Conservation (phyloP, 805 yeast species). For the Candida andamanensis region DNA sequence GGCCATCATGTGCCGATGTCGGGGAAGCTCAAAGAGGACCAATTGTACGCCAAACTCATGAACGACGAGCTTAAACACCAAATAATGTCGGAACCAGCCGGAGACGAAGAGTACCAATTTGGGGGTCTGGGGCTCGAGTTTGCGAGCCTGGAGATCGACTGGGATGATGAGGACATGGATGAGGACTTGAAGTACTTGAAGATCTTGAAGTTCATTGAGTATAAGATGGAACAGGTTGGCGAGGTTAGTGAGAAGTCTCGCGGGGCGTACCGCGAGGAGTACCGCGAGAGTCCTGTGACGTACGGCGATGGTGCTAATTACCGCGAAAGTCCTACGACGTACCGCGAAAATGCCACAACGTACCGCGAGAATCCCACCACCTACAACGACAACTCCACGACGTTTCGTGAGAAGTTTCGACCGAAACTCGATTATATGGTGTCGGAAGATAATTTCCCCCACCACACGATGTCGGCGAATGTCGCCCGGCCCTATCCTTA, state of each 20-base stretch:
- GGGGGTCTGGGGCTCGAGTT: constrained; percentile 20
- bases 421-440: constrained; percentile 19
- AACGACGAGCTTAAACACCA: constrained; percentile 37
- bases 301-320: background rate
- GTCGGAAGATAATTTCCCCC: constrained; percentile 18
- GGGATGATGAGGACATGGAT: constrained; percentile 46
- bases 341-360: background rate
- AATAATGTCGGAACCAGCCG: constrained; percentile 27
- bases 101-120: constrained; percentile 22
- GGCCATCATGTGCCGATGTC: constrained; percentile 4
- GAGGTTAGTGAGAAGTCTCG: constrained; percentile 7
- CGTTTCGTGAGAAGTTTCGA: too few relatives aligned
- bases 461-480: constrained; percentile 9
- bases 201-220: constrained; percentile 37
- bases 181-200: constrained; percentile 42
- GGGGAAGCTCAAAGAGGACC: constrained; percentile 27
- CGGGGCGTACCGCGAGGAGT: background rate
- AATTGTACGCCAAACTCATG: constrained; percentile 31
- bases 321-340: background rate
- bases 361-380: constrained; percentile 1
- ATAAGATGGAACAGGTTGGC: constrained; percentile 20
- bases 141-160: constrained; percentile 27
- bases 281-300: constrained; percentile 3
- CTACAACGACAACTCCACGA: constrained; percentile 1
- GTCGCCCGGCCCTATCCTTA: background rate